Conservation (phyloP, 768 basidiomycete species). For the Mrakia hoshinonis region DNA sequence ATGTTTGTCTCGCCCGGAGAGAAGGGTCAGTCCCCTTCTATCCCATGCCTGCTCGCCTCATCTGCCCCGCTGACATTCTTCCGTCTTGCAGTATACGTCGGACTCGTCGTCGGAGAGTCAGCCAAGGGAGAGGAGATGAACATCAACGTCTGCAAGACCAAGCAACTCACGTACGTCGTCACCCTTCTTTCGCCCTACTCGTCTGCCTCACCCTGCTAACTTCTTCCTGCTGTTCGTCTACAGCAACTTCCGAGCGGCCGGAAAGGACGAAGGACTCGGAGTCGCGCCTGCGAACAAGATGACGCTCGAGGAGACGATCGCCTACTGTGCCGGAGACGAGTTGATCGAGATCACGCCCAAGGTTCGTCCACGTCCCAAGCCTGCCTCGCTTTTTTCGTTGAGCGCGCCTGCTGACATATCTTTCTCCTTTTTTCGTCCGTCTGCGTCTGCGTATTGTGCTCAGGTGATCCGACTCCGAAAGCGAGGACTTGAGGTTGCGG, state of each 20-base stretch:
- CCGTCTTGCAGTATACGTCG: slow-evolving; percentile 25
- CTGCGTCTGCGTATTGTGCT: neutral
- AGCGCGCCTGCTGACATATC: too few relatives aligned
- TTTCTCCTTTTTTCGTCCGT: neutral
- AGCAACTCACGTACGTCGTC: slow-evolving; percentile 3
- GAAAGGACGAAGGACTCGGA: slow-evolving; percentile 20
- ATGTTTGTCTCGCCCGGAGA: slow-evolving; percentile 28
- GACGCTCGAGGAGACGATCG: slow-evolving; percentile 28
- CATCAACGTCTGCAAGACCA: slow-evolving; percentile 28
- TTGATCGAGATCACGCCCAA: slow-evolving; percentile 30
- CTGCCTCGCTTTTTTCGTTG: neutral
- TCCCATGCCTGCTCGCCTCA: neutral
- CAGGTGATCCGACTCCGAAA: slow-evolving; percentile 18
- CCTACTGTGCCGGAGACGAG: slow-evolving; percentile 29
- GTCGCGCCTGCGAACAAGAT: slow-evolving; percentile 18
- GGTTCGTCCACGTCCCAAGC: neutral
- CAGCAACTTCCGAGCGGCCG: slow-evolving; percentile 29
- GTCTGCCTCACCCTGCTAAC: neutral
- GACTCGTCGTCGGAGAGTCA: slow-evolving; percentile 26
- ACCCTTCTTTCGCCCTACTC: neutral
- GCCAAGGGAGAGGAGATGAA: slow-evolving; percentile 21
- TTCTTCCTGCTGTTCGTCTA: too few relatives aligned
- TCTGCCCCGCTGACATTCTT: neutral
- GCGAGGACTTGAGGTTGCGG: slow-evolving; percentile 1
- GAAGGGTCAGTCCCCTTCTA: neutral